Evolutionary conservation across 306 rosid genomes (phyloP).

Genomic region (Trifolium pratense): DNA sequence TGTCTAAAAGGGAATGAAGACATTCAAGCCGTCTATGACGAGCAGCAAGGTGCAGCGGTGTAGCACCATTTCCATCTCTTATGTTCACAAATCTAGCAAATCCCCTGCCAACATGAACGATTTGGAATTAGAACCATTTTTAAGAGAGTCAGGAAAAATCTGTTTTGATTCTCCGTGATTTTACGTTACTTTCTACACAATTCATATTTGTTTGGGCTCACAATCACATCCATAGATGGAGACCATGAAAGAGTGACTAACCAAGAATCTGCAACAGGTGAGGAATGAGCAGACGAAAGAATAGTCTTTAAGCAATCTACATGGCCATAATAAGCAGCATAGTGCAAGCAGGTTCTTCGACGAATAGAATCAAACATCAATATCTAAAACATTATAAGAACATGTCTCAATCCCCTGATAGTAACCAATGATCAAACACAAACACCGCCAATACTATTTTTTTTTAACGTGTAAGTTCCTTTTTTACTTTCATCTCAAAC

Average conservation of each 20-base stretch:
- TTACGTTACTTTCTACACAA: background rate
- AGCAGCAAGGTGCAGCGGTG: conserved; percentile 88
- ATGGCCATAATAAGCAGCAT: conserved; percentile 83
- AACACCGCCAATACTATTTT: conserved; percentile 3
- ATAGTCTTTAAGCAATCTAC: conserved; percentile 76
- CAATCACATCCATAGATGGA: background rate
- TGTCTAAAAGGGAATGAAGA: conserved; percentile 68
- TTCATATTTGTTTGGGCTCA: conserved; percentile 1
- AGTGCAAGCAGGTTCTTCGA: conserved; percentile 85
- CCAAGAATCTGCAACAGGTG: conserved; percentile 82
- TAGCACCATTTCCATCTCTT: conserved; percentile 86
- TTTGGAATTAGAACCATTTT: conserved; percentile 1
- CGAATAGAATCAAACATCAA: conserved; percentile 83
- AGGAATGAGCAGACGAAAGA: conserved; percentile 76
- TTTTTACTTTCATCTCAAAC: background rate
- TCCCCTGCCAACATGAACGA: conserved; percentile 63
- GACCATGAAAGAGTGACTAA: conserved; percentile 36
- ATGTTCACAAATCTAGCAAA: conserved; percentile 87
- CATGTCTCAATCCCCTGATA: conserved; percentile 15
- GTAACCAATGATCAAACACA: conserved; percentile 27
- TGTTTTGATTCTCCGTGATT: too few species aligned
- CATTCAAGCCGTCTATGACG: conserved; percentile 69
- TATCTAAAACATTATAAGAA: conserved; percentile 54
- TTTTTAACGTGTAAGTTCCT: background rate
- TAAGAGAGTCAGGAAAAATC: too few species aligned